Conservation (phyloP, 345 rosid genomes). For the Dipteronia dyeriana region DNA sequence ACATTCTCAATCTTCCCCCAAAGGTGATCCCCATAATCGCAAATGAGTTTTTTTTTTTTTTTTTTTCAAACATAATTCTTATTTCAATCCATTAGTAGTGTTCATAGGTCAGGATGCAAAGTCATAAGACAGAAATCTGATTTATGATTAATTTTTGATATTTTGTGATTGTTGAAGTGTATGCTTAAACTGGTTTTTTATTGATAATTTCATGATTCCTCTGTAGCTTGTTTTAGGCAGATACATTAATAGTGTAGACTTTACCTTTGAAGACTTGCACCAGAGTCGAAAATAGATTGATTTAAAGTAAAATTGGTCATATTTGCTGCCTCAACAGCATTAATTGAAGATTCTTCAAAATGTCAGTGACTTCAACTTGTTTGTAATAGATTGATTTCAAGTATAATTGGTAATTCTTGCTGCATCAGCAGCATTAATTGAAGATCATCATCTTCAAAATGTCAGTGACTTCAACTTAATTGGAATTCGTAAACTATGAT, state of each 20-base stretch:
- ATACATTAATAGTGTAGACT: too few species aligned
- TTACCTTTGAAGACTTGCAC: neutral
- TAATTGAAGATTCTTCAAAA: neutral
- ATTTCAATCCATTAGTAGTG: neutral
- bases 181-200: neutral
- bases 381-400: neutral
- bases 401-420: neutral
- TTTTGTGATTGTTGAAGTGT: neutral
- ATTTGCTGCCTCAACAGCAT: neutral
- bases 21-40: constrained; percentile 39
- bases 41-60: neutral
- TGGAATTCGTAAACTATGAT: neutral
- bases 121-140: neutral
- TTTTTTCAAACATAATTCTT: neutral
- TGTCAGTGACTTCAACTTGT: neutral
- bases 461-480: neutral
- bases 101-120: neutral
- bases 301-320: neutral
- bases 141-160: neutral
- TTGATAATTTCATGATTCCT: neutral
- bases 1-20: constrained; percentile 88
- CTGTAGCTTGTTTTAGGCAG: neutral
- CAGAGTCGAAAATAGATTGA: neutral
- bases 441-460: neutral
- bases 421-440: neutral